Base-by-base conservation (phyloP, 2,329 filamentous ascomycete species). In the Scedosporium minutisporum region DNA sequence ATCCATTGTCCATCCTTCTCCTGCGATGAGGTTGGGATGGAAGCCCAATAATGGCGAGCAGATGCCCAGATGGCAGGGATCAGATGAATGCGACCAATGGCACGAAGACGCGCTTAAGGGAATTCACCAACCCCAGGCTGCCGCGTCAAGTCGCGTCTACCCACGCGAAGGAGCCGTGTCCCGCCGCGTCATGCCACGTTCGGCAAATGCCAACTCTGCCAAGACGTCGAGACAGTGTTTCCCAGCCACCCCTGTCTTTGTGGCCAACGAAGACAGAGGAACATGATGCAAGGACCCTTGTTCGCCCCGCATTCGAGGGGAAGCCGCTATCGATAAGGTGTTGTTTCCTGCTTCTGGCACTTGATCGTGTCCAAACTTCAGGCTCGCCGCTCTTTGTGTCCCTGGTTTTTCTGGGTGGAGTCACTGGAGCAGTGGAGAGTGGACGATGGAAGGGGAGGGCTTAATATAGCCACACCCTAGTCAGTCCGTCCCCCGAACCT, bases 131-230 rank as follows among this genome's bases (percentile, higher is more conserved):
- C 60, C 38, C 41, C 25, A 38, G 38, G 46, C 60, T 51, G 60
- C 60, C 60, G 60, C 60, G 60, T 61, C 60, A 61, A 57, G 53
- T 61, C 60, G 60, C 60, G 60, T 41, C 46, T 55, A 21, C 46
- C 25, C 14, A 61, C 46, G 55, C 25, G 29, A 58, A 33, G 25
- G 48, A 38, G 60, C 46, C 60, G 60, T 51, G 60, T 55, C 29
- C 42, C 48, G 58, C 58, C 60, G 51, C 60, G 60, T 59, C 48
- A n/a, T 42, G 44, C 29, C 58, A 61, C 38, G 58, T 48, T 48
- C 44, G 48, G 58, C 44, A 16, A 12, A 23, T 27, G 21, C 44
- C 42, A 27, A 51, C 23, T 21, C 58, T 33, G 23, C 23, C 44
- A 60, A 21, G 14, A 27, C 4, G 38, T 10, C 29, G n/a, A 21